These are phyloP conservation scores for Alternaria postmessia DNA, from an alignment of 2,329 filamentous ascomycete genomes.

Conservation along the genomic window DNA sequence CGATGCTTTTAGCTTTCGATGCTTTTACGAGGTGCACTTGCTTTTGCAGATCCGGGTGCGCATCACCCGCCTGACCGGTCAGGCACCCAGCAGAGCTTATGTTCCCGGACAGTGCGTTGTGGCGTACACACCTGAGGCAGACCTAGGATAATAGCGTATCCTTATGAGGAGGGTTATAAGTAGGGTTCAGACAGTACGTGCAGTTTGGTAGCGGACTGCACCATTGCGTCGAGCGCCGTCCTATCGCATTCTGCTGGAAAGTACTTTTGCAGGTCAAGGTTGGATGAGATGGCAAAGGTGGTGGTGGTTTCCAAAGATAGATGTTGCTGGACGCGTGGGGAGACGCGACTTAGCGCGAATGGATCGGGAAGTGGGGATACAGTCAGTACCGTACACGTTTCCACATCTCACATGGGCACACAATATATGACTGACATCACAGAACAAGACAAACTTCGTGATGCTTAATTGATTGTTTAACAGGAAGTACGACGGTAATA, in stretches of 20 bases:
- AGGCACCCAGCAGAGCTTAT: background rate
- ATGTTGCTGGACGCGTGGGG: background rate
- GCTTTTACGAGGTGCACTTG: background rate
- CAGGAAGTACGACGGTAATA: too few relatives aligned
- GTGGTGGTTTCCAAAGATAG: background rate
- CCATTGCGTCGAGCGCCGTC: background rate
- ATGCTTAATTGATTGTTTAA: background rate
- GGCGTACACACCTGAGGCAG: background rate
- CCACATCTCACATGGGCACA: background rate
- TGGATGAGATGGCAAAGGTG: background rate
- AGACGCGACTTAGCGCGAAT: background rate
- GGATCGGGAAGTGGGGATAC: background rate
- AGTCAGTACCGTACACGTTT: background rate
- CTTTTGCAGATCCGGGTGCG: background rate
- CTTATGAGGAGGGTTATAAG: background rate
- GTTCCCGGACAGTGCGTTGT: background rate
- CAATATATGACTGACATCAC: background rate
- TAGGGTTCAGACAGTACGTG: background rate
- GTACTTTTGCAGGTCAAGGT: background rate
- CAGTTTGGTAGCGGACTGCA: background rate
- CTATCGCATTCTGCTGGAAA: background rate
- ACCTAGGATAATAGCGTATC: background rate
- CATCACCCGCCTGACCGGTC: background rate
- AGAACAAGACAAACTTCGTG: background rate
- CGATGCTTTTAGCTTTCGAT: constrained; percentile 1